These are phyloP conservation scores for Cutaneotrichosporon cyanovorans DNA, from an alignment of 1,284 basidiomycete genomes.

Conservation along the genomic window DNA sequence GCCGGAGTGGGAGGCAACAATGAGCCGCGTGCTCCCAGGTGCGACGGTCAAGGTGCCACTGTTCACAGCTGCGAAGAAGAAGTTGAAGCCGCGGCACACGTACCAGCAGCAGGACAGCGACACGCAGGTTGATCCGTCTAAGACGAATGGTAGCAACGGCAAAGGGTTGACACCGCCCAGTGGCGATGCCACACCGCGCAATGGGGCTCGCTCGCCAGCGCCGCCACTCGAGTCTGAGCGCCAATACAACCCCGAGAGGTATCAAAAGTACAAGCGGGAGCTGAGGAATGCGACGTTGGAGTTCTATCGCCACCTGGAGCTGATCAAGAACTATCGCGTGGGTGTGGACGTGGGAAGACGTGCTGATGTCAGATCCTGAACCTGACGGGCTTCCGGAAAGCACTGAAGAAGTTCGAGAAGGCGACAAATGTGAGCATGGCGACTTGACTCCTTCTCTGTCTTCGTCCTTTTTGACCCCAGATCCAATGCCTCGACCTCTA, in stretches of 20 bases:
- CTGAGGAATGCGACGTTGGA: constrained; percentile 75
- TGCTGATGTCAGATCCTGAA: constrained; percentile 55
- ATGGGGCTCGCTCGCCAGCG: background rate
- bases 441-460: constrained; percentile 40
- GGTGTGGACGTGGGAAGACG: no score
- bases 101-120: constrained; percentile 6
- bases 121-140: no score
- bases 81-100: constrained; percentile 23
- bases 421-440: constrained; percentile 54
- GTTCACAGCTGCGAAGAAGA: background rate
- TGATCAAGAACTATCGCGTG: constrained; percentile 70
- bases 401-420: constrained; percentile 90
- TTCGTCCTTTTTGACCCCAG: background rate
- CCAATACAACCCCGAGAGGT: constrained; percentile 65
- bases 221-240: background rate
- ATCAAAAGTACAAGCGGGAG: constrained; percentile 70
- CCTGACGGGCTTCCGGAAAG: constrained; percentile 81
- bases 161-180: background rate
- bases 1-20: constrained; percentile 39
- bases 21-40: constrained; percentile 16
- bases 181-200: background rate
- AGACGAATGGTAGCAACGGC: background rate
- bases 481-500: constrained; percentile 58
- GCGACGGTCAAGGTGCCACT: background rate
- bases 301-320: constrained; percentile 70